phyloP scores from a whole-genome alignment of 2,329 filamentous ascomycete genomes.

The Verticillium alfalfae region DNA sequence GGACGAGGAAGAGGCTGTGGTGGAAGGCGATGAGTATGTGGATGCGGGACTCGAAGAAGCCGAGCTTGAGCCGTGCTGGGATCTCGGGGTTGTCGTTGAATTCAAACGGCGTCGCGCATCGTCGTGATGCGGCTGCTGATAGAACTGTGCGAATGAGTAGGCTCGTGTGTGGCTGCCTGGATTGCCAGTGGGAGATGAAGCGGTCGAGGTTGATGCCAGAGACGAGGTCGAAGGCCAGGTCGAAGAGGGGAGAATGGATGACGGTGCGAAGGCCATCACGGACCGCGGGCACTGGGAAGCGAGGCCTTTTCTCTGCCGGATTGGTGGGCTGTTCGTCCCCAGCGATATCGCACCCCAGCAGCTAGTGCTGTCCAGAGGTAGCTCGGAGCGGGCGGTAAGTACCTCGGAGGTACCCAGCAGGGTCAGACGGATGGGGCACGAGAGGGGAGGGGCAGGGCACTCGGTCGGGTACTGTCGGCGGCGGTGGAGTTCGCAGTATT shows the following conservation, averaged over 20 bases:
- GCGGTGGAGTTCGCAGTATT: slow-evolving; percentile 6
- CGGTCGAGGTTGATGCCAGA: not conserved
- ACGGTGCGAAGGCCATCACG: slow-evolving; percentile 9
- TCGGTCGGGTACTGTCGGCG: slow-evolving; percentile 6
- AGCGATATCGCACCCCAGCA: slow-evolving; percentile 2
- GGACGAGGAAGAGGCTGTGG: slow-evolving; percentile 4
- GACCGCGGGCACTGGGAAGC: slow-evolving; percentile 2
- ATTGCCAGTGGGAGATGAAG: slow-evolving; percentile 1
- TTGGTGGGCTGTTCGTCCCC: slow-evolving; percentile 1
- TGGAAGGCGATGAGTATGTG: slow-evolving; percentile 4
- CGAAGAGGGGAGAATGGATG: slow-evolving; percentile 7
- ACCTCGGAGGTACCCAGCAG: not conserved
- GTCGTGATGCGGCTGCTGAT: not conserved
- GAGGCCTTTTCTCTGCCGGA: slow-evolving; percentile 2
- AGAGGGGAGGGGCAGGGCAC: not conserved
- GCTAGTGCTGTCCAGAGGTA: not conserved
- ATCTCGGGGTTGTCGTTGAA: not conserved
- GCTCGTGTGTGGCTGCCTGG: slow-evolving; percentile 4
- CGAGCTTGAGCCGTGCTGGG: slow-evolving; percentile 6
- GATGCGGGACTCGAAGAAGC: slow-evolving; percentile 7
- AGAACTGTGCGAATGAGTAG: slow-evolving; percentile 1
- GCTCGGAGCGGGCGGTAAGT: not conserved
- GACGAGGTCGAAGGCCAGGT: not conserved
- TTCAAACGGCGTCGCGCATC: slow-evolving; percentile 3
- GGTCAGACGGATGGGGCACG: not conserved